Evolutionary conservation across 352 stramenopile genomes (phyloP), one percentile per base, ranked within the genome.

Genomic region (Pythium sp.): DNA sequence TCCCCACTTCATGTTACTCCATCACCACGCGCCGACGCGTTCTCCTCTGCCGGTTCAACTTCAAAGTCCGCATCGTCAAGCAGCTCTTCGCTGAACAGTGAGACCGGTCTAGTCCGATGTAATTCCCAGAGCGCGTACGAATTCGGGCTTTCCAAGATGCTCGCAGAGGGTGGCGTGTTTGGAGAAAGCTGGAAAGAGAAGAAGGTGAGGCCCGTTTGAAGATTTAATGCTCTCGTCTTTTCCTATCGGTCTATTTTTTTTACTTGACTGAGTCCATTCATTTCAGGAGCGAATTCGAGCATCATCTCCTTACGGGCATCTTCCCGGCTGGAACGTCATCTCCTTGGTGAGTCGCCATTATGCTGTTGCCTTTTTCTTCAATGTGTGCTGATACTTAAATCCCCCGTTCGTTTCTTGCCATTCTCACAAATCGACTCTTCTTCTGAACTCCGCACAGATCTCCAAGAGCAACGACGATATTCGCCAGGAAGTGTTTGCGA

Each of bases 381-480:
- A 14, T 6, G 14, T 46, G 14, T 18, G 20, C 38, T 46, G 38
- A 46, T 18, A 20, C 38, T 6, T 46, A 3, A 20, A 46, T 46
- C 14, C 38, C 14, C 14, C 14, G 1, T 46, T 46, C 38, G 38
- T 46, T 15, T 5, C 38, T 46, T 20, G 4, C 14, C 38, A 46
- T 46, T 46, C 38, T 20, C 38, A 46, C 3, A 46, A 15, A 18
- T 46, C 12, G 38, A 46, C 14, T 46, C 38, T 46, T 32, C 24
- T 58, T 58, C 6, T 20, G 2, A 14, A 12, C 20, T 30, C 18
- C 36, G 15, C 18, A 2, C 15, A 89, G 71, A 98, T 99, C 74
- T 93, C 98, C 8, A 99, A 99, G 75, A 97, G 89, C 34, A 98
- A 98, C 73, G 97, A 99, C 73, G 96, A 99, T 69, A 84, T 99